These are phyloP conservation scores for Prinsepia uniflora DNA, from an alignment of 306 rosid species.

Conservation along the genomic window DNA sequence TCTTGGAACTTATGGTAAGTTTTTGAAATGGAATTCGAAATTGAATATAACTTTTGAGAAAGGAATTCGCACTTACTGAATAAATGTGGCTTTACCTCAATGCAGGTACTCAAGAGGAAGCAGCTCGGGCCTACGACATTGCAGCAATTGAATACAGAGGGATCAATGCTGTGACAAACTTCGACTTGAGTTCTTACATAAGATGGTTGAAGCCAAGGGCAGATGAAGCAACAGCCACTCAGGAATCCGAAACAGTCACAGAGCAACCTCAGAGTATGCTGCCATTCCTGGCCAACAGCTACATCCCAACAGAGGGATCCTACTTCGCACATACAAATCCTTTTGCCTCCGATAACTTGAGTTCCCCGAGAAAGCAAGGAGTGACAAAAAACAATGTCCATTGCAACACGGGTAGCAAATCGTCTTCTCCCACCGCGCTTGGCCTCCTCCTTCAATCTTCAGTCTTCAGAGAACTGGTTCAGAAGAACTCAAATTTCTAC, in stretches of 20 bases:
- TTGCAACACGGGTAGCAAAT: slow-evolving; percentile 18
- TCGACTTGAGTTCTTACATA: slow-evolving; percentile 73
- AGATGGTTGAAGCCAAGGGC: slow-evolving; percentile 67
- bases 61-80: neutral
- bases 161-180: slow-evolving; percentile 82
- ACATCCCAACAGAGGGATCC: slow-evolving; percentile 28
- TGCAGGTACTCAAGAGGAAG: slow-evolving; percentile 84
- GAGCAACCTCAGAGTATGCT: slow-evolving; percentile 25
- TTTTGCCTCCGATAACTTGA: slow-evolving; percentile 26
- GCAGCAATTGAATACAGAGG: slow-evolving; percentile 95
- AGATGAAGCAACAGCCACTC: slow-evolving; percentile 12
- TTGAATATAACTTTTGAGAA: neutral
- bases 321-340: slow-evolving; percentile 26
- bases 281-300: slow-evolving; percentile 24
- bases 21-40: neutral
- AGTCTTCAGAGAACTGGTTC: slow-evolving; percentile 55
- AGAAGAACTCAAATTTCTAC: slow-evolving; percentile 47
- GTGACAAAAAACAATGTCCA: slow-evolving; percentile 24
- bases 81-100: neutral
- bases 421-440: slow-evolving; percentile 63
- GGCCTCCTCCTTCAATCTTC: slow-evolving; percentile 67
- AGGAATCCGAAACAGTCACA: slow-evolving; percentile 22
- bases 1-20: slow-evolving; percentile 83
- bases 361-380: slow-evolving; percentile 35
- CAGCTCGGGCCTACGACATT: slow-evolving; percentile 82